Evolutionary conservation across 2,329 filamentous ascomycete genomes (phyloP), one percentile per base, ranked within the genome.

Genomic region (Hypoxylon sp.): DNA sequence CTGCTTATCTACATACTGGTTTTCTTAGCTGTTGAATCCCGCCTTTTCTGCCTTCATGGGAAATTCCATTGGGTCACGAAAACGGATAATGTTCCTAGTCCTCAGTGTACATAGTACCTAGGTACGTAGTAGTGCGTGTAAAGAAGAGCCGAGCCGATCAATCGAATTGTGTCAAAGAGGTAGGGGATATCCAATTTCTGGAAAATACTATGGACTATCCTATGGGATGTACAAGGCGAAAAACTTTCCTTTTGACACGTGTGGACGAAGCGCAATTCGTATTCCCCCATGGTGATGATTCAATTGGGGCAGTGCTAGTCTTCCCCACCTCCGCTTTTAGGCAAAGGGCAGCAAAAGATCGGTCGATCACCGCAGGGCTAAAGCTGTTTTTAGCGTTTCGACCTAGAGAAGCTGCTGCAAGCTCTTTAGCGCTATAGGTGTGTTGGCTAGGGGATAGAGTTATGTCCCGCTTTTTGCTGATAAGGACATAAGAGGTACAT

Each of bases 241-340:
- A 65, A 47, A n/a, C 3, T 37, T 60, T 51, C 17, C 17, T n/a
- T 11, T 65, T 55, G 17, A 67, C 53, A 63, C 60, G 46, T 60
- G 65, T 61, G 62, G 71, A 54, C 52, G 67, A 31, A 70, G 67
- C 57, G 65, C 65, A 60, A 72, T 72, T 75, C 72, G 73, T 74
- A 75, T 75, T 74, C 63, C 55, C 63, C 63, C 57, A 73, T 70
- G 63, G 50, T 54, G 66, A 67, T 50, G 66, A 60, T 65, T 67
- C 59, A 68, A 57, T 55, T 47, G 58, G 59, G 55, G 56, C 53
- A 52, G 68, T 70, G 66, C 66, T 65, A 67, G 29, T 22, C 19
- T 62, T 68, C 69, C 46, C 73, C 73, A 72, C 73, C 60, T 76
- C 64, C 73, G 50, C 55, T 71, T 74, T 74, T 67, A 65, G 69